Percentiles rank a stretch among this genome's conserved stretches.
Evolutionary conservation across 176 grass and related monocot genomes (phyloP).

Genomic region (Aechmea fasciata): DNA sequence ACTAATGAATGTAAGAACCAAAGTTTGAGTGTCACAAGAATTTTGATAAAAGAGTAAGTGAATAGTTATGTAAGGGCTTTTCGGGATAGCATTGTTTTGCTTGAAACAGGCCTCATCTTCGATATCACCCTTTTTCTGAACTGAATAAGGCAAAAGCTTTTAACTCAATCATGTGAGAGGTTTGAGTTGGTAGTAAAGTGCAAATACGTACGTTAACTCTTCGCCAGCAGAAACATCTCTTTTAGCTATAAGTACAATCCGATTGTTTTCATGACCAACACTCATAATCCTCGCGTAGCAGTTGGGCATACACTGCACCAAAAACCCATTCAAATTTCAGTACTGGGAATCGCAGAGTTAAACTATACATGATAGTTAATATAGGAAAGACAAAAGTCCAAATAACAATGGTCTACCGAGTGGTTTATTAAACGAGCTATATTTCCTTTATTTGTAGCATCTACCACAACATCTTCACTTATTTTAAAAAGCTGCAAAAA

Average conservation of each 20-base stretch:
- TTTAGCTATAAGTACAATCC: slow-evolving; percentile 81
- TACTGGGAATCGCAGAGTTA: background rate
- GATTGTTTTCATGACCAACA: slow-evolving; percentile 43
- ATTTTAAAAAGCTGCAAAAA: slow-evolving; percentile 72
- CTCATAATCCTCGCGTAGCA: slow-evolving; percentile 94
- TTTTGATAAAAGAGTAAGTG: too few species aligned
- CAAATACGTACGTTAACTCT: slow-evolving; percentile 74
- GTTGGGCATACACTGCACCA: slow-evolving; percentile 78
- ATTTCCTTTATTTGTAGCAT: slow-evolving; percentile 86
- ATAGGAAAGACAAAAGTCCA: background rate
- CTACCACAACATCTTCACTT: slow-evolving; percentile 86
- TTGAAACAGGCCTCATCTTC: too few species aligned
- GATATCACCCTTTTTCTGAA: too few species aligned
- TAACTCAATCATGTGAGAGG: background rate
- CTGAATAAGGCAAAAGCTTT: background rate
- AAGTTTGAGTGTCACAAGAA: too few species aligned
- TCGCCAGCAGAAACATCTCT: slow-evolving; percentile 64
- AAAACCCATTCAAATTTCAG: slow-evolving; percentile 1
- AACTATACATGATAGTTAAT: background rate
- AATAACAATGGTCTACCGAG: slow-evolving; percentile 37
- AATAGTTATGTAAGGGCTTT: too few species aligned
- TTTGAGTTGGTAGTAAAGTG: background rate
- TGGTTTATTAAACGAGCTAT: slow-evolving; percentile 84
- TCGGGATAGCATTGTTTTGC: too few species aligned
- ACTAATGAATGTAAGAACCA: too few species aligned